These are phyloP conservation scores for Abrus precatorius DNA, from an alignment of 306 rosid genomes.

Conservation along the genomic window DNA sequence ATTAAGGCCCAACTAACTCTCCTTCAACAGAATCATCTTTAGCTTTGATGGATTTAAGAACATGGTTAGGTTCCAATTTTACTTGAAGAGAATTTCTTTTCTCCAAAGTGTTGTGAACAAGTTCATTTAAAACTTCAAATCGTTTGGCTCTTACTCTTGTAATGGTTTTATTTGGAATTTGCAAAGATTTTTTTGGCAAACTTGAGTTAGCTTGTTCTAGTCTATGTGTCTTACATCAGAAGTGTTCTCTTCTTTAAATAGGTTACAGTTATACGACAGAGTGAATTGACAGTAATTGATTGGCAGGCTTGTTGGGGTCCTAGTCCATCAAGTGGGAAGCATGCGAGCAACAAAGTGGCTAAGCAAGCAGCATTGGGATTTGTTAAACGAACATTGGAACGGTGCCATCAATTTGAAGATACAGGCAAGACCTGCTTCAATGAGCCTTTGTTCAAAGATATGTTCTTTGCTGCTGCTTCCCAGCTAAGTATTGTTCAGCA, in stretches of 20 bases:
- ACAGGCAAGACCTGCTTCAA: constrained; percentile 89
- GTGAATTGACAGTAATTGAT: constrained; percentile 54
- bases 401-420: constrained; percentile 76
- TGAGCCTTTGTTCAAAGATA: constrained; percentile 73
- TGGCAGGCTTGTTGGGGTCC: constrained; percentile 77
- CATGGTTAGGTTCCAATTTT: too few relatives aligned
- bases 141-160: too few relatives aligned
- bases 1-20: too few relatives aligned
- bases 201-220: too few relatives aligned
- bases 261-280: constrained; percentile 10
- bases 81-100: too few relatives aligned
- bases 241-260: constrained; percentile 37
- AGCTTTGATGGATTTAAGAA: too few relatives aligned
- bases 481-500: constrained; percentile 53
- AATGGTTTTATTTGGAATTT: too few relatives aligned
- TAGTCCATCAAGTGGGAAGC: constrained; percentile 75
- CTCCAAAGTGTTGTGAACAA: too few relatives aligned
- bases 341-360: constrained; percentile 75
- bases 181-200: too few relatives aligned
- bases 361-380: constrained; percentile 84
- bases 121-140: too few relatives aligned
- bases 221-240: not conserved
- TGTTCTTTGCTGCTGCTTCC: constrained; percentile 64
- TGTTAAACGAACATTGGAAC: constrained; percentile 80
- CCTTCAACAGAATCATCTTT: too few relatives aligned